phyloP scores from a whole-genome alignment of 169 alveolate species.

The Cryptosporidium ubiquitum region DNA sequence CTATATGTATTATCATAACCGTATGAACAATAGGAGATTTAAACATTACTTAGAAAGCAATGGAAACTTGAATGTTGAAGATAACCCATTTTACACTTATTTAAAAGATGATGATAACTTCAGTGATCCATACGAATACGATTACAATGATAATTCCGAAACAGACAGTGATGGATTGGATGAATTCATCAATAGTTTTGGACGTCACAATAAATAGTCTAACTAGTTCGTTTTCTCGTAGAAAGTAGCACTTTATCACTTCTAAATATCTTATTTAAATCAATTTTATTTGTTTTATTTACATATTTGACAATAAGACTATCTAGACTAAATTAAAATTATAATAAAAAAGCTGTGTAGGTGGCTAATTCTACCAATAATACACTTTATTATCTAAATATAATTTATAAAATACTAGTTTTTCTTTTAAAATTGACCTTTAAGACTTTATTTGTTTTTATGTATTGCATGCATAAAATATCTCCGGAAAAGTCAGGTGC shows the following conservation, averaged over 20 bases:
- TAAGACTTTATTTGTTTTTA: not conserved
- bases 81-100: constrained; percentile 2
- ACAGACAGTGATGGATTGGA: not conserved
- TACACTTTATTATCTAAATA: not conserved
- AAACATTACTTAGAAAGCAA: not conserved
- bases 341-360: not conserved
- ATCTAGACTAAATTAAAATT: not conserved
- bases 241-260: too few species aligned
- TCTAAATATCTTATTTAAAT: not conserved
- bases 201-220: not conserved
- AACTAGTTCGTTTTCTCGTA: too few species aligned
- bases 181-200: not conserved
- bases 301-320: too few species aligned
- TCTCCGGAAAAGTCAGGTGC: not conserved
- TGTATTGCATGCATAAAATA: not conserved
- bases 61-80: not conserved
- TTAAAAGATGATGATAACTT: not conserved
- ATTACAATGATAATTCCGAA: not conserved
- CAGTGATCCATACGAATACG: not conserved
- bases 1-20: constrained; percentile 16
- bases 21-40: not conserved
- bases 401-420: too few species aligned
- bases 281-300: not conserved
- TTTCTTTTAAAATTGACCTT: not conserved
- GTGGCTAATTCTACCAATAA: not conserved